Conservation (phyloP, 208 protist species). For the Leishmania lainsoni region DNA sequence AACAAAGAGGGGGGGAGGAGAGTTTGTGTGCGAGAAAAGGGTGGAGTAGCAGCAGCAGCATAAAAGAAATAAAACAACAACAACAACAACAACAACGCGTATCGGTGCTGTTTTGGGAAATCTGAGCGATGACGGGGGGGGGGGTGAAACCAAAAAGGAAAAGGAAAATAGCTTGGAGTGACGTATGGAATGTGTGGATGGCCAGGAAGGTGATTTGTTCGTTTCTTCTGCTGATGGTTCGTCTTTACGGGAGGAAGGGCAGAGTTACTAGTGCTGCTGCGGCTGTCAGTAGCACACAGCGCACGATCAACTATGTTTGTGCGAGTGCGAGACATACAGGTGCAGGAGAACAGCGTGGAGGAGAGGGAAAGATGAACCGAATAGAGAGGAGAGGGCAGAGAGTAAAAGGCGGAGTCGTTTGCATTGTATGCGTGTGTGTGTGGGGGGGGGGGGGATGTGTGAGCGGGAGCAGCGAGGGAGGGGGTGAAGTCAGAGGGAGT, state of each 20-base stretch:
- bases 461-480: neutral
- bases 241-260: too few species aligned
- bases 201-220: neutral
- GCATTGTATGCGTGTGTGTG: neutral
- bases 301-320: neutral
- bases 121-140: neutral
- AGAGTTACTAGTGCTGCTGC: neutral
- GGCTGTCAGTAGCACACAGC: neutral
- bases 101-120: neutral
- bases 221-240: neutral
- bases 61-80: too few species aligned
- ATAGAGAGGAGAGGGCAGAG: neutral
- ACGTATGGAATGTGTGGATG: neutral
- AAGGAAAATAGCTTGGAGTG: neutral
- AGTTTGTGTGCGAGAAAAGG: neutral
- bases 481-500: neutral
- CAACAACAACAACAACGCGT: neutral
- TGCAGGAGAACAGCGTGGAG: neutral
- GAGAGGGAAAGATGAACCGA: neutral
- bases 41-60: conserved; percentile 1
- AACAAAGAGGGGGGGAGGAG: too few species aligned
- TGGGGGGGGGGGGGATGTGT: neutral
- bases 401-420: neutral
- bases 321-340: neutral
- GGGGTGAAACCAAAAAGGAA: too few species aligned